phyloP scores from a whole-genome alignment of 768 basidiomycete species.

The Podaxis sp. region DNA sequence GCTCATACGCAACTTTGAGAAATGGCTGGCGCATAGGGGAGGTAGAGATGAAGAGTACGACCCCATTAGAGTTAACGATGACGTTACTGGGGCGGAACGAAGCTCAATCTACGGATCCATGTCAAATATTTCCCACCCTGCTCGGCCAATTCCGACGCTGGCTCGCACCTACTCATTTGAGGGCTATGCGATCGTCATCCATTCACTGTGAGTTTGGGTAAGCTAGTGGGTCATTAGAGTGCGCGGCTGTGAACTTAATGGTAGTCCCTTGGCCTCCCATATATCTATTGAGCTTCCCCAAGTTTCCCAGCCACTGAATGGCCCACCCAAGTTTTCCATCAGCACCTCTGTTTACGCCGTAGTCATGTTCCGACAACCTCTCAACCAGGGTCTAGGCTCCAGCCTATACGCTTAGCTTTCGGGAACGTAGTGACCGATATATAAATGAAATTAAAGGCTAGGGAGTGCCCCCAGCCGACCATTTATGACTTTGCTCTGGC shows the following conservation, averaged over 20 bases:
- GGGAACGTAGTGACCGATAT: neutral
- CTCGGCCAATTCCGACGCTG: conserved; percentile 13
- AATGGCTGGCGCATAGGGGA: neutral
- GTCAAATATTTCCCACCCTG: conserved; percentile 1
- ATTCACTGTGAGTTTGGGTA: neutral
- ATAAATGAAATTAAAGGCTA: neutral
- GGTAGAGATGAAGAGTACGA: neutral
- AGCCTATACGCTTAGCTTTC: neutral
- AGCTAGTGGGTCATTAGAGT: neutral
- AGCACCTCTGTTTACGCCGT: neutral
- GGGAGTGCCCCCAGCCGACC: neutral
- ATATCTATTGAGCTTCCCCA: neutral
- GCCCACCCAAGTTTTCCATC: neutral
- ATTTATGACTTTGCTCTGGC: neutral
- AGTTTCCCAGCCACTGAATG: neutral
- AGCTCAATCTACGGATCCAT: neutral
- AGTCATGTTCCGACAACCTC: neutral
- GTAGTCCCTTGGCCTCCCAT: neutral
- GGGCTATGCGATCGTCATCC: neutral
- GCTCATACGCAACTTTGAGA: neutral
- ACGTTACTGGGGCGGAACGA: neutral
- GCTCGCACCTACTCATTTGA: conserved; percentile 12
- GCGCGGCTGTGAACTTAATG: neutral
- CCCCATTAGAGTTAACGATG: neutral
- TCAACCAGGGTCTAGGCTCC: neutral